Percentiles rank a stretch among this genome's conserved stretches.
These are phyloP conservation scores for Ceratocystis colombiana DNA, from an alignment of 2,329 filamentous ascomycete genomes.

Conservation along the genomic window DNA sequence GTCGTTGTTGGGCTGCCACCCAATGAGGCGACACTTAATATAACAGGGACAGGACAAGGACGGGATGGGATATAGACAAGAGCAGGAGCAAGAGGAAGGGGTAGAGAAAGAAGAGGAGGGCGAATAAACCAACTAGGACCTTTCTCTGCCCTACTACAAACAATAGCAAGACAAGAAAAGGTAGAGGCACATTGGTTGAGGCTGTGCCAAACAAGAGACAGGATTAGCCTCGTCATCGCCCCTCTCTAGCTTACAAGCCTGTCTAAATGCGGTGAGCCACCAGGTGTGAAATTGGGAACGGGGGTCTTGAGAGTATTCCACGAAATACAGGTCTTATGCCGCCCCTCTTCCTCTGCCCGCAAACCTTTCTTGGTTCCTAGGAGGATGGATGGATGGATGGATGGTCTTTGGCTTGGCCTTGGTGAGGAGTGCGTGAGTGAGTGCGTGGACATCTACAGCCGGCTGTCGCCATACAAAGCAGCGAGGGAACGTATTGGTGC, in stretches of 20 bases:
- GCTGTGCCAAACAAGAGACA: constrained; percentile 17
- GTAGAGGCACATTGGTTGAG: not conserved
- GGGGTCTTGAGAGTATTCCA: not conserved
- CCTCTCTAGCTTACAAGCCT: not conserved
- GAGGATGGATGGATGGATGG: no score
- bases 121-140: no score
- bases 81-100: no score
- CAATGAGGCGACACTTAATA: no score
- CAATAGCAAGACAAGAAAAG: not conserved
- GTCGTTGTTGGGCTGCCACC: no score
- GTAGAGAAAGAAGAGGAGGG: no score
- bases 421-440: not conserved
- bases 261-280: not conserved
- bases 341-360: not conserved
- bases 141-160: not conserved
- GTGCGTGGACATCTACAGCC: not conserved
- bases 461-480: not conserved
- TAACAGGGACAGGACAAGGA: no score
- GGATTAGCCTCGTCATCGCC: constrained; percentile 19
- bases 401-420: no score
- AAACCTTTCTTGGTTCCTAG: not conserved
- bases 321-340: not conserved
- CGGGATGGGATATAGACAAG: no score
- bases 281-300: not conserved
- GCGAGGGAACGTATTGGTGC: not conserved